A percentile compares a stretch with the other conserved stretches of the same genome.
phyloP scores from a whole-genome alignment of 2,329 filamentous ascomycete species.

The Aspergillus chevalieri region DNA sequence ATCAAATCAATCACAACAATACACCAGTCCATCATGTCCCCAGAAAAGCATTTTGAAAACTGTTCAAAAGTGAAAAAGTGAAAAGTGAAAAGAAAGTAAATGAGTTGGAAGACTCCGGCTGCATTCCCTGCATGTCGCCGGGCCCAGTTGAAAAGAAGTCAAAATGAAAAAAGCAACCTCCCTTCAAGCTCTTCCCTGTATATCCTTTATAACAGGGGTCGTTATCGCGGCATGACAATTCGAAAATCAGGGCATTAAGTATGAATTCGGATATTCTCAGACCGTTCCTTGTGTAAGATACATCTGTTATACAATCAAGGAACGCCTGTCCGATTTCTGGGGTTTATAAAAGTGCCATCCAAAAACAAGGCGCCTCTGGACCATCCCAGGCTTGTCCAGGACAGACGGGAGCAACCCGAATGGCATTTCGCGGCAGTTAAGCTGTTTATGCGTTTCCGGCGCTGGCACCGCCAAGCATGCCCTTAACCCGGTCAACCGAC shows the following conservation, averaged over 20 bases:
- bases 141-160: conserved; percentile 11
- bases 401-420: background rate
- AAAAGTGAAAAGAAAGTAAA: conserved; percentile 4
- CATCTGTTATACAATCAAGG: background rate
- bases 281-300: background rate
- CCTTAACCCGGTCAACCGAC: conserved; percentile 29
- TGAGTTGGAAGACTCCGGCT: conserved; percentile 17
- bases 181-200: background rate
- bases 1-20: conserved; percentile 12
- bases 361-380: background rate
- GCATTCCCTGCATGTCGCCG: conserved; percentile 33
- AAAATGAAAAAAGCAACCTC: conserved; percentile 2
- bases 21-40: conserved; percentile 6
- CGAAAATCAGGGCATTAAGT: background rate
- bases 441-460: conserved; percentile 26
- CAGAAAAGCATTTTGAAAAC: conserved; percentile 1
- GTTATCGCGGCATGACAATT: conserved; percentile 9
- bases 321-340: background rate
- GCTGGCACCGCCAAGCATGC: conserved; percentile 30
- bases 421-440: background rate
- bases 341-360: background rate
- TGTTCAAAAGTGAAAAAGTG: conserved; percentile 1
- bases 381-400: background rate
- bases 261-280: background rate
- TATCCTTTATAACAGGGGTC: background rate